Conservation (phyloP, 768 basidiomycete genomes). For the Termitomyces heimii region DNA sequence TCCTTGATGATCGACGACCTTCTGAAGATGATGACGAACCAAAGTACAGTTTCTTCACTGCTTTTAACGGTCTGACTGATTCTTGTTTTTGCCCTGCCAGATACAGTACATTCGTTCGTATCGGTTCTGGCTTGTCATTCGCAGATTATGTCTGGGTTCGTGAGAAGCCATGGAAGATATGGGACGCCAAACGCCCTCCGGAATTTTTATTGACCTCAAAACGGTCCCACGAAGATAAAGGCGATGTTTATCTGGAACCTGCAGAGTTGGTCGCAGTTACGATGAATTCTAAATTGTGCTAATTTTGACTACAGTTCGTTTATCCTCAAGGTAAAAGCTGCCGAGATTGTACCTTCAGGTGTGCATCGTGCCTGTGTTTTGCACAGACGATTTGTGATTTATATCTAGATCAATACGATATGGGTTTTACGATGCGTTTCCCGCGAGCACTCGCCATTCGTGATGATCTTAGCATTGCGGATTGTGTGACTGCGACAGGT, state of each 20-base stretch:
- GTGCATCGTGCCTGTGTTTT: conserved; percentile 1
- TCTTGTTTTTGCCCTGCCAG: conserved; percentile 29
- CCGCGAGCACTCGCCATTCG: conserved; percentile 79
- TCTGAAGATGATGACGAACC: conserved; percentile 55
- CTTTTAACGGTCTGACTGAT: neutral
- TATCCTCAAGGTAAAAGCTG: conserved; percentile 88
- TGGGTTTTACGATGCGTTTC: conserved; percentile 91
- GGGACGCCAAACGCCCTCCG: conserved; percentile 71
- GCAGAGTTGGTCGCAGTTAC: conserved; percentile 54
- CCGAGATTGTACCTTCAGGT: conserved; percentile 82
- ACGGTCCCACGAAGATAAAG: conserved; percentile 68
- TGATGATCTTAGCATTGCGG: conserved; percentile 66
- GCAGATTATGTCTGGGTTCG: conserved; percentile 84
- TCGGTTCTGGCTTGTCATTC: conserved; percentile 85
- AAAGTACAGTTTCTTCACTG: conserved; percentile 35
- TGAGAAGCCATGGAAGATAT: conserved; percentile 75
- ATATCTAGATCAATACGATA: conserved; percentile 68
- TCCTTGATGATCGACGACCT: conserved; percentile 64
- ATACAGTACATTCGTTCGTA: conserved; percentile 82
- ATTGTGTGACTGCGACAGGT: conserved; percentile 73
- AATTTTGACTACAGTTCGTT: conserved; percentile 61
- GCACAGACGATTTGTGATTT: conserved; percentile 4
- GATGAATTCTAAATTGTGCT: neutral
- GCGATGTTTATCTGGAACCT: conserved; percentile 88
- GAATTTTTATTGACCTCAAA: conserved; percentile 59